These are phyloP conservation scores for Lentinula raphanica DNA, from an alignment of 768 basidiomycete genomes.

Conservation along the genomic window DNA sequence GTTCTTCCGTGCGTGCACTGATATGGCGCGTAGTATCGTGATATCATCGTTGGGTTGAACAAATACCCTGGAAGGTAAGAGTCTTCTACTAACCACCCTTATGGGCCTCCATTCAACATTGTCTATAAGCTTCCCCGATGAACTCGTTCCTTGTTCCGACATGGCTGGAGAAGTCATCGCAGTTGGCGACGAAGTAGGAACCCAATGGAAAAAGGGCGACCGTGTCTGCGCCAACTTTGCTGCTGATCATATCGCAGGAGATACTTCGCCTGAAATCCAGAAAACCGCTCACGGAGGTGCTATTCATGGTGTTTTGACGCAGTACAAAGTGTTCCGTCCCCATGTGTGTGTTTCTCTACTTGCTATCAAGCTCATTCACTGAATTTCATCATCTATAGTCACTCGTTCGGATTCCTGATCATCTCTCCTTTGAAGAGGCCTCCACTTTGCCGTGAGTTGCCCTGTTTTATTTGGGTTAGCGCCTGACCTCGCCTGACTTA, in stretches of 20 bases:
- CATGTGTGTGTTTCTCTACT: constrained; percentile 31
- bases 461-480: too few relatives aligned
- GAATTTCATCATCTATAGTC: constrained; percentile 23
- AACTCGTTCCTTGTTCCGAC: constrained; percentile 41
- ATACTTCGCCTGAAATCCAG: constrained; percentile 29
- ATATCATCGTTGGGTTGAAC: constrained; percentile 37
- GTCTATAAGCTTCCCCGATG: not conserved
- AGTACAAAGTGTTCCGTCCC: constrained; percentile 48
- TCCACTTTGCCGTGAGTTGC: constrained; percentile 56
- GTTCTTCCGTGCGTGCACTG: not conserved
- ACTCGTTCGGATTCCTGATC: constrained; percentile 47
- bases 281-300: constrained; percentile 39
- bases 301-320: constrained; percentile 46
- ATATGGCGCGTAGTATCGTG: constrained; percentile 37
- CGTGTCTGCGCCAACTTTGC: constrained; percentile 52
- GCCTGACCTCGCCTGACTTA: not conserved
- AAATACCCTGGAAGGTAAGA: constrained; percentile 30
- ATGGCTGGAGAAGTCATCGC: constrained; percentile 54
- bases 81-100: not conserved
- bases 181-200: constrained; percentile 34
- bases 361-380: not conserved
- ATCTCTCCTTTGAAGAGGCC: constrained; percentile 59
- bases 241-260: constrained; percentile 42
- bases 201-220: constrained; percentile 49
- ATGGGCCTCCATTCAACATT: too few relatives aligned